phyloP scores from a whole-genome alignment of 2,329 filamentous ascomycete species.

The Chaetothyriales sp. region DNA sequence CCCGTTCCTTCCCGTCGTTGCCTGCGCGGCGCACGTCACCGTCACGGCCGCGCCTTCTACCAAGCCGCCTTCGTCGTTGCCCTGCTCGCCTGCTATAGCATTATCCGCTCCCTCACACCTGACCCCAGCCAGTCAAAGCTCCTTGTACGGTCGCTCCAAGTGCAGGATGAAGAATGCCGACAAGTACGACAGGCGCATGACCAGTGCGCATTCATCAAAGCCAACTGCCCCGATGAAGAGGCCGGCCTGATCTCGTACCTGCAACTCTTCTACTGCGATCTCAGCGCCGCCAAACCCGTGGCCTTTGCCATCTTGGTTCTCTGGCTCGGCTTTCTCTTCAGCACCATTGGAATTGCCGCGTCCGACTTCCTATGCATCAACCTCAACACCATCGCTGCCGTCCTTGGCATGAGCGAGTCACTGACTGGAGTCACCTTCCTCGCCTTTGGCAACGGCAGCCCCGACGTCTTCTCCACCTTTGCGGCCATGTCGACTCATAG shows the following conservation, averaged over 20 bases:
- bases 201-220: slow-evolving; percentile 71
- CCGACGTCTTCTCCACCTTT: slow-evolving; percentile 96
- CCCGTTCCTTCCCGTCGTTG: slow-evolving; percentile 1
- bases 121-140: not conserved
- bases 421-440: slow-evolving; percentile 91
- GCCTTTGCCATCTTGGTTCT: slow-evolving; percentile 64
- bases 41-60: slow-evolving; percentile 13
- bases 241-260: slow-evolving; percentile 82
- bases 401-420: slow-evolving; percentile 88
- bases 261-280: slow-evolving; percentile 72
- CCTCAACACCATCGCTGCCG: slow-evolving; percentile 74
- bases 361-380: slow-evolving; percentile 99
- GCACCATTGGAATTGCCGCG: slow-evolving; percentile 90
- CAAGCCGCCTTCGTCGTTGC: slow-evolving; percentile 10
- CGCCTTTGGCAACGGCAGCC: slow-evolving; percentile 93
- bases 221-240: slow-evolving; percentile 76
- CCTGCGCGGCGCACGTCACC: slow-evolving; percentile 1
- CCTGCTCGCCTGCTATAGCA: slow-evolving; percentile 11
- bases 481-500: slow-evolving; percentile 95
- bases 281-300: slow-evolving; percentile 52
- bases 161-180: slow-evolving; percentile 39
- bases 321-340: slow-evolving; percentile 85
- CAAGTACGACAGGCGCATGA: slow-evolving; percentile 60
- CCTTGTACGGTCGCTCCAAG: slow-evolving; percentile 6
- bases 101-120: slow-evolving; percentile 4